phyloP scores from a whole-genome alignment of 352 stramenopile species.

The Phytophthora agathidicida region DNA sequence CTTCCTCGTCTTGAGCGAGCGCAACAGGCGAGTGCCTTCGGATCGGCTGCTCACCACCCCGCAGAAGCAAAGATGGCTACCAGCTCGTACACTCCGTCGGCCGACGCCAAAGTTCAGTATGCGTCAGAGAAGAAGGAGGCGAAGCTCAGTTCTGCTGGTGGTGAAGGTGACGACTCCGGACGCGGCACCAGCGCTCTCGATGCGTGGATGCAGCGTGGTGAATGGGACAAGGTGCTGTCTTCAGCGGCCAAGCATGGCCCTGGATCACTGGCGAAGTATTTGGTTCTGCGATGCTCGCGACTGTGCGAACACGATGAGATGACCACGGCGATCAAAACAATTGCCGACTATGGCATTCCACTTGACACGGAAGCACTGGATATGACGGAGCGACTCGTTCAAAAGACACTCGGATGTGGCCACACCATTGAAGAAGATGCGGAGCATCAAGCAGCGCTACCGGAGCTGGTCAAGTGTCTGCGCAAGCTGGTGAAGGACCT shows the following conservation, averaged over 20 bases:
- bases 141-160: slow-evolving; percentile 40
- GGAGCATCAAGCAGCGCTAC: slow-evolving; percentile 51
- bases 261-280: slow-evolving; percentile 86
- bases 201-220: slow-evolving; percentile 91
- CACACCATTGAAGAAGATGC: slow-evolving; percentile 50
- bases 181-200: slow-evolving; percentile 78
- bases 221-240: slow-evolving; percentile 94
- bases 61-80: slow-evolving; percentile 55
- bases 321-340: slow-evolving; percentile 76
- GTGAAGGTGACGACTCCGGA: slow-evolving; percentile 46
- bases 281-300: slow-evolving; percentile 72
- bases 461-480: slow-evolving; percentile 71
- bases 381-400: slow-evolving; percentile 58
- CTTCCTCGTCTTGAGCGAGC: slow-evolving; percentile 81
- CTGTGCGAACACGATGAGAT: slow-evolving; percentile 79
- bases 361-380: slow-evolving; percentile 63
- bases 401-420: slow-evolving; percentile 54
- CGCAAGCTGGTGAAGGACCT: slow-evolving; percentile 80
- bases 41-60: slow-evolving; percentile 42
- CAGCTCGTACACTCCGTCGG: slow-evolving; percentile 60
- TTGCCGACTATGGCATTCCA: slow-evolving; percentile 82
- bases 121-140: slow-evolving; percentile 57
- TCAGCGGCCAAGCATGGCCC: slow-evolving; percentile 79
- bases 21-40: slow-evolving; percentile 83
- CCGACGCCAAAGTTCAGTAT: slow-evolving; percentile 55